phyloP scores from a whole-genome alignment of 768 basidiomycete species.

The Termitomyces sp. region DNA sequence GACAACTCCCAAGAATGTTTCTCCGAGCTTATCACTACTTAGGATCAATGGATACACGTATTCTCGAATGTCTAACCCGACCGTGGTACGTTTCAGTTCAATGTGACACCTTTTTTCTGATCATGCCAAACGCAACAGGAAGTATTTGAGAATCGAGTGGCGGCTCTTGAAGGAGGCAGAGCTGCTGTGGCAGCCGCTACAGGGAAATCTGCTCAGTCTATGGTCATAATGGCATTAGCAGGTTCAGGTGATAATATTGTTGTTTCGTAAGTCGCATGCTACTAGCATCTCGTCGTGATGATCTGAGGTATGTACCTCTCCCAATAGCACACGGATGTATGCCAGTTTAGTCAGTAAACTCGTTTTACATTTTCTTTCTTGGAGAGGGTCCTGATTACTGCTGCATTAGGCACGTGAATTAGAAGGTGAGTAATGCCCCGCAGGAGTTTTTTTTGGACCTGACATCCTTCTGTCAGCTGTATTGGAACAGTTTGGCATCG shows the following conservation, averaged over 20 bases:
- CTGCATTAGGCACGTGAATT: not conserved
- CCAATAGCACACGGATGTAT: constrained; percentile 50
- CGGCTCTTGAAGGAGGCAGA: constrained; percentile 70
- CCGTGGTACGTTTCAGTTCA: constrained; percentile 26
- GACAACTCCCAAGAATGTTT: not conserved
- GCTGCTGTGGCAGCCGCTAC: constrained; percentile 71
- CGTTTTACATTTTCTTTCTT: not conserved
- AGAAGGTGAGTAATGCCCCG: not conserved
- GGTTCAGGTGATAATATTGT: constrained; percentile 74
- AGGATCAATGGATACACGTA: constrained; percentile 37
- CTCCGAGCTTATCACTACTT: not conserved
- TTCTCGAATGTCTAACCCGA: constrained; percentile 45
- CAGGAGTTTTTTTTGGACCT: too few species aligned
- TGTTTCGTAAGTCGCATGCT: constrained; percentile 42
- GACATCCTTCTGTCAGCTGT: constrained; percentile 10
- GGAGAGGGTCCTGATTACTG: not conserved
- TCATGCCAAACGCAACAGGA: constrained; percentile 20
- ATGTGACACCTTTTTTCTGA: constrained; percentile 4
- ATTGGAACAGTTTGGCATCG: constrained; percentile 63
- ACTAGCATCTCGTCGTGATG: not conserved
- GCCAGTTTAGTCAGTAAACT: constrained; percentile 34
- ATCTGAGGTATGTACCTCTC: not conserved
- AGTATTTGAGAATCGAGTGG: constrained; percentile 75
- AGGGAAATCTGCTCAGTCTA: constrained; percentile 73
- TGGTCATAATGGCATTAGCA: constrained; percentile 58